phyloP scores from a whole-genome alignment of 495 filamentous ascomycete species.

The Hypoxylon crocopeplum region DNA sequence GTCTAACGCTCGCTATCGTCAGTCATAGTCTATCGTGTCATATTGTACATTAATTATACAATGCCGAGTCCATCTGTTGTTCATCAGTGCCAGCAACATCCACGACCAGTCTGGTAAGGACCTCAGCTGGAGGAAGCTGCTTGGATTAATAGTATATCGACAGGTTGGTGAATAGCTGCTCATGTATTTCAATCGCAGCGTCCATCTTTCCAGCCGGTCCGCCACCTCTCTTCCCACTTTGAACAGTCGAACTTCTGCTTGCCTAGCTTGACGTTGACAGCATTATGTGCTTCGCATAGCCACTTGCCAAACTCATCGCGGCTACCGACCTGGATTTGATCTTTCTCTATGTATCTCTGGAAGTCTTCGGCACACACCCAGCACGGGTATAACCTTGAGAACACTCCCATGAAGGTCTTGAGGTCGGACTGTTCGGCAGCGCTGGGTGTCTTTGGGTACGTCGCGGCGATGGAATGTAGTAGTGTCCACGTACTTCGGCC shows the following conservation, averaged over 20 bases:
- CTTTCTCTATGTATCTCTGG: slow-evolving; percentile 76
- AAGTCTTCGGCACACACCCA: slow-evolving; percentile 96
- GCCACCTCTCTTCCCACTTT: slow-evolving; percentile 93
- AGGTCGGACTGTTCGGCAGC: slow-evolving; percentile 74
- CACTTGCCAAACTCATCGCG: slow-evolving; percentile 83
- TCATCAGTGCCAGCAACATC: neutral
- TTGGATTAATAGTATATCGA: too few species aligned
- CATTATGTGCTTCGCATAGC: slow-evolving; percentile 98
- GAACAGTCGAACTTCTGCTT: slow-evolving; percentile 91
- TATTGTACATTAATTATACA: slow-evolving; percentile 23
- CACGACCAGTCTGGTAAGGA: too few species aligned
- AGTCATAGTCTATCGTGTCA: slow-evolving; percentile 17
- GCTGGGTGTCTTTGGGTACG: slow-evolving; percentile 76
- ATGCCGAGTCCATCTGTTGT: slow-evolving; percentile 2
- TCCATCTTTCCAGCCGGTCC: slow-evolving; percentile 92
- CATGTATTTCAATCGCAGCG: slow-evolving; percentile 51
- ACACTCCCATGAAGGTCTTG: slow-evolving; percentile 76
- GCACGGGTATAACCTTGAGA: slow-evolving; percentile 89
- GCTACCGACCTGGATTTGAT: slow-evolving; percentile 70
- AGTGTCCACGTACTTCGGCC: slow-evolving; percentile 92
- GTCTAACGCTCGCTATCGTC: slow-evolving; percentile 20
- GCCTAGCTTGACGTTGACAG: slow-evolving; percentile 91
- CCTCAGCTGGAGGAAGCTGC: too few species aligned
- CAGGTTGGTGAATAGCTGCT: neutral
- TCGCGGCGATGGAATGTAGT: slow-evolving; percentile 86